Base-by-base conservation (phyloP, 2,329 filamentous ascomycete species). In the Ophiostoma piceae region DNA sequence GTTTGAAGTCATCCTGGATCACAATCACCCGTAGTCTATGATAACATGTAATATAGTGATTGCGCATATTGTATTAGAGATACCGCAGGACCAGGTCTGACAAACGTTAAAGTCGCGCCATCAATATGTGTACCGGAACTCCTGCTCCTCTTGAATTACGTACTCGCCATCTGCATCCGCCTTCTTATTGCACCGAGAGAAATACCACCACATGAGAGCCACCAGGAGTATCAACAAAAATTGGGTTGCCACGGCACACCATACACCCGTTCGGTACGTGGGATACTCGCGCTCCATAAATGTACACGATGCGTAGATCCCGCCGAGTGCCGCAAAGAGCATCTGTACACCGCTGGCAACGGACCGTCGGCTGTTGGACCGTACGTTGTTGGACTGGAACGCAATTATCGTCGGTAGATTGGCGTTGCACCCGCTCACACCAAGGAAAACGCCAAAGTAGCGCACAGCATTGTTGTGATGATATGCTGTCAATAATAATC, bases 361-460 rank as follows among this genome's bases (percentile, higher is more conserved):
- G 47, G 72, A 73, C n/a, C 76, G 41, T 6, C 68, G 57, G 43
- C 65, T 69, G 57, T 71, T 65, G 35, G 66, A 66, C 68, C 91
- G 88, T 75, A 96, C 90, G 78, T 95, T 96, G 79, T 94, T 95
- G 35, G 91, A 90, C 80, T 94, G 92, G 80, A 92, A 94, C 0
- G 91, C 85, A 80, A 96, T 87, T 57, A 87, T 82, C 1, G 87
- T 84, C 0, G 92, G 92, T 8, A 94, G 83, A 76, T 94, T 94
- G 73, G 88, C 86, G 78, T 92, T 93, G 73, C 88, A 88, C 6
- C 90, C 91, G 0, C 90, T 89, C 0, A 90, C 89, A 22, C 87
- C 85, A 67, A 94, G 80, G 80, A 93, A 93, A 71, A 92, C 84
- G 68, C 90, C 91, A 72, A 91, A 88, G 78, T 92, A 92, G 60